These are phyloP conservation scores for Linanthus parryae DNA, from an alignment of 148 eudicot genomes.

Conservation along the genomic window DNA sequence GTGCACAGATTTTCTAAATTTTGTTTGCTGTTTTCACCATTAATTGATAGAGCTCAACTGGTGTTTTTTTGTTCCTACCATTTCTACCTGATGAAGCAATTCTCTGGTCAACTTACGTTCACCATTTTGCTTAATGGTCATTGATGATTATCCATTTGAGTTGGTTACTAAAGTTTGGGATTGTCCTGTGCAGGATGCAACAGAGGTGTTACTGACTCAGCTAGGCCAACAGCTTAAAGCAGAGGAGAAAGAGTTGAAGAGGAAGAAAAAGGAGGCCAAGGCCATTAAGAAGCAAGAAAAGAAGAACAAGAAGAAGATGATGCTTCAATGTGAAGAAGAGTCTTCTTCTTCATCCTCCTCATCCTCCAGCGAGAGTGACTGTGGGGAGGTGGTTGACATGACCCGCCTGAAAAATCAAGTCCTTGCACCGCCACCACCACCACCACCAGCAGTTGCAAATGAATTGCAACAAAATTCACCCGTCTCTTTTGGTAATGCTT, in stretches of 20 bases:
- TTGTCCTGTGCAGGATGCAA: slow-evolving; percentile 48
- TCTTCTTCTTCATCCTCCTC: slow-evolving; percentile 61
- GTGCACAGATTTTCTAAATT: neutral
- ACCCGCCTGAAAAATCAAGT: slow-evolving; percentile 15
- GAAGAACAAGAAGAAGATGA: slow-evolving; percentile 6
- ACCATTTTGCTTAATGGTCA: neutral
- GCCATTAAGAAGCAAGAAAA: slow-evolving; percentile 26
- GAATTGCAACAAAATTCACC: neutral
- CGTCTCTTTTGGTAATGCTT: neutral
- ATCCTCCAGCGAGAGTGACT: slow-evolving; percentile 70
- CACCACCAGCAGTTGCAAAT: neutral
- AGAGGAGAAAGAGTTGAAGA: slow-evolving; percentile 36
- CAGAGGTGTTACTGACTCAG: slow-evolving; percentile 39
- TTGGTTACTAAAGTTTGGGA: too few species aligned
- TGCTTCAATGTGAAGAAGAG: slow-evolving; percentile 26
- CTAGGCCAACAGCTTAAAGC: slow-evolving; percentile 34
- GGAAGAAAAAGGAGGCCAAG: slow-evolving; percentile 27
- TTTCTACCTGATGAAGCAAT: too few species aligned
- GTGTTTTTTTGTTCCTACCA: neutral
- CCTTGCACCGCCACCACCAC: slow-evolving; percentile 9
- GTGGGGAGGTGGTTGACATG: slow-evolving; percentile 56
- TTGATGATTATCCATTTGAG: too few species aligned
- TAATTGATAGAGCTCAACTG: neutral
- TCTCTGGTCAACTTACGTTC: neutral
- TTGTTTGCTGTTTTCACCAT: neutral